Evolutionary conservation across 176 grass and related monocot species (phyloP), one percentile per base, ranked within the genome.

Genomic region (Phragmites australis): DNA sequence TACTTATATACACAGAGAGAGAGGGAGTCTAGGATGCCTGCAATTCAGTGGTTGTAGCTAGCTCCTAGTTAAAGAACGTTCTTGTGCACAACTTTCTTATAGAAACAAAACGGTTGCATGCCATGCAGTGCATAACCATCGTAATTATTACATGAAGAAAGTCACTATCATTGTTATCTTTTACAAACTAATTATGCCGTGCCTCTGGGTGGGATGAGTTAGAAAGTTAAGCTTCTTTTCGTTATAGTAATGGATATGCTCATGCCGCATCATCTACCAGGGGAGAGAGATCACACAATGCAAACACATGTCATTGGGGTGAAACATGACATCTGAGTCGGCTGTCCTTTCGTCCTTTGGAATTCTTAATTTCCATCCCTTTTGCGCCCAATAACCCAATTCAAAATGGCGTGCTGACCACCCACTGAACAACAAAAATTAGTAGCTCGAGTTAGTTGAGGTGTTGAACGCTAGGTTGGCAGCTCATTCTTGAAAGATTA

Each of bases 131-230:
- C 14, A 31, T 54, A 65, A 19, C 13, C 75, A 65, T 25, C 6
- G 18, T 39, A 30, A 39, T 75, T 70, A 89, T 89, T 75, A 13
- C 45, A 53, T 47, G 76, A 80, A 14, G 21, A 84, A 89, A 89
- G 87, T 46, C 54, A 84, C 26, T 21, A 81, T 80, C 27, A 89
- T 89, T 89, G 26, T 13, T 18, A 37, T 6, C 87, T 80, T 84
- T 80, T 73, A 53, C 52, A 76, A 49, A 25, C 41, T 59, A 88
- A 84, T 67, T 78, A 59, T 84, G 77, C 48, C 69, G 53, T 80
- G 69, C 6, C 60, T 69, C 44, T 75, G 62, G 81, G 82, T 84
- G 82, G 87, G 76, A 70, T 81, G 87, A 84, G 76, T 80, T 89
- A 84, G 76, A 89, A 89, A 89, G 87, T 39, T 37, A 9, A 7